These are phyloP conservation scores for Theileria luwenshuni DNA, from an alignment of 169 alveolate species.

Conservation along the genomic window DNA sequence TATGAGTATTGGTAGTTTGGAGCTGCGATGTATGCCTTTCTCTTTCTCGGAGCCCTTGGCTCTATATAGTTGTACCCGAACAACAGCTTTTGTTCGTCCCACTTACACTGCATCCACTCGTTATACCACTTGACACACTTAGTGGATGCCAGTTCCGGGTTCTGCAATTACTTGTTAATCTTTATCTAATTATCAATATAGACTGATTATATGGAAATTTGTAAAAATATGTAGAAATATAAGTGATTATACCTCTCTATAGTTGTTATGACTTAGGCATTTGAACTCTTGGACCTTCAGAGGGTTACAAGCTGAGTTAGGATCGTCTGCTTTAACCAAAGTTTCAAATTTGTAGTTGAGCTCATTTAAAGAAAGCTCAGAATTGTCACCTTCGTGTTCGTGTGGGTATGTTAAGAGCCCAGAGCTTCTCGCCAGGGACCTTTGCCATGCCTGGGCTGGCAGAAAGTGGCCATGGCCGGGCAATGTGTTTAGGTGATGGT, in stretches of 20 bases:
- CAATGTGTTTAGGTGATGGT: constrained; percentile 21
- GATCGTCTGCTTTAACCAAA: constrained; percentile 77
- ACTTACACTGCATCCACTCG: constrained; percentile 86
- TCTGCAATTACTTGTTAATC: constrained; percentile 40
- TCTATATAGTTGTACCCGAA: constrained; percentile 80
- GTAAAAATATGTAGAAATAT: constrained; percentile 12
- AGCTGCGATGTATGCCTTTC: constrained; percentile 86
- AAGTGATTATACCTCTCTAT: constrained; percentile 35
- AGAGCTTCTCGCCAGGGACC: constrained; percentile 56
- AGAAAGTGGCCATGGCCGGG: constrained; percentile 46
- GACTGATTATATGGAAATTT: not conserved
- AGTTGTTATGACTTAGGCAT: constrained; percentile 74
- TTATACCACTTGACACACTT: constrained; percentile 87
- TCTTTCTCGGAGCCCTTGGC: constrained; percentile 77
- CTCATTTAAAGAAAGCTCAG: constrained; percentile 19
- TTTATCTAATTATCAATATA: not conserved
- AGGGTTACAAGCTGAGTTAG: constrained; percentile 81
- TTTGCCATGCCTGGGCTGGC: constrained; percentile 61
- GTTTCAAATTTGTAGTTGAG: constrained; percentile 61
- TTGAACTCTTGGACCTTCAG: constrained; percentile 78
- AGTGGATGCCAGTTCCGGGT: constrained; percentile 77
- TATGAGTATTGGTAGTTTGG: constrained; percentile 85
- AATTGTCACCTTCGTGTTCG: constrained; percentile 10
- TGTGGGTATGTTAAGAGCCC: constrained; percentile 59
- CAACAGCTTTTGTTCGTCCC: constrained; percentile 86